phyloP scores from a whole-genome alignment of 1,139 yeast genomes.

The Zygoascus sp. region DNA sequence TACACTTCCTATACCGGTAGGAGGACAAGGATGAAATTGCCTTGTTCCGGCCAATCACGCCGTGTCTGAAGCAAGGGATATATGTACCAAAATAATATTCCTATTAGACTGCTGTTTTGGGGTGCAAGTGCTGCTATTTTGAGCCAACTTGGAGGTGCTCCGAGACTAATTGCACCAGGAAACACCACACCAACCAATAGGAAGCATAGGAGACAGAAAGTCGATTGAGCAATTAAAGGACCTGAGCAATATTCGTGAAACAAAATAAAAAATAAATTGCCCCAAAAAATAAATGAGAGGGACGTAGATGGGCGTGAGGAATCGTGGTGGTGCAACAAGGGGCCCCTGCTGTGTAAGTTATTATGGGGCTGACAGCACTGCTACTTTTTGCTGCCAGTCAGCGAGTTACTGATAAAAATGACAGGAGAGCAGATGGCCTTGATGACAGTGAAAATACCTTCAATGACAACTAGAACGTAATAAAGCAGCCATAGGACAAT shows the following conservation, averaged over 20 bases:
- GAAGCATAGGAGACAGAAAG: neutral
- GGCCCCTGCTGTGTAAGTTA: too few relatives aligned
- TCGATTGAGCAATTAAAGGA: neutral
- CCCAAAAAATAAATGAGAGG: too few relatives aligned
- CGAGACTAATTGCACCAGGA: neutral
- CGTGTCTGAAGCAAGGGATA: constrained; percentile 5
- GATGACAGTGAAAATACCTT: constrained; percentile 19
- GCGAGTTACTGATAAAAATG: constrained; percentile 14
- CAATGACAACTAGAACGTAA: constrained; percentile 19
- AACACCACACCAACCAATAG: neutral
- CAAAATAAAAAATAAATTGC: neutral
- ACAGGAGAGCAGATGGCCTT: constrained; percentile 23
- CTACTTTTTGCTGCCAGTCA: constrained; percentile 1
- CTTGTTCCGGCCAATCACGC: neutral
- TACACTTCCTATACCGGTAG: too few relatives aligned
- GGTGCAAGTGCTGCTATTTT: neutral
- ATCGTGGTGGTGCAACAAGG: too few relatives aligned
- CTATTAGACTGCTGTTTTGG: neutral
- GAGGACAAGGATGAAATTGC: constrained; percentile 3
- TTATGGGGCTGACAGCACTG: too few relatives aligned
- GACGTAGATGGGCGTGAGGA: too few relatives aligned
- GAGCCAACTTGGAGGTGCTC: neutral
- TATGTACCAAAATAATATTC: neutral
- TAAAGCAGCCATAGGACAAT: constrained; percentile 17
- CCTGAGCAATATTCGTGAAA: neutral